These are phyloP conservation scores for Diaporthe eres DNA, from an alignment of 2,329 filamentous ascomycete genomes.

Conservation along the genomic window DNA sequence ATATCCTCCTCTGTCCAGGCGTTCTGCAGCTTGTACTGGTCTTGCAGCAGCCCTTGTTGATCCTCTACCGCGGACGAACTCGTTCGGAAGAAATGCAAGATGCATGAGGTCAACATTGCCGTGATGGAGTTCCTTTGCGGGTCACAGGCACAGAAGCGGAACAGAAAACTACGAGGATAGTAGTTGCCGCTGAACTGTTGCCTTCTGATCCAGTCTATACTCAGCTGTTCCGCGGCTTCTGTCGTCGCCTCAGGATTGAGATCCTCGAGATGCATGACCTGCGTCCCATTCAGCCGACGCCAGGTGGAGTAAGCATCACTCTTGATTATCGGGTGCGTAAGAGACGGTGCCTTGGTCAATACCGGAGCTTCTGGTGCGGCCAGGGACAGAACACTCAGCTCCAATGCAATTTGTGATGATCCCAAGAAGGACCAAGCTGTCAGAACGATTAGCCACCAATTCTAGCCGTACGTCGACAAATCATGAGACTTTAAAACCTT, in stretches of 20 bases:
- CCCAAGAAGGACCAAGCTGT: background rate
- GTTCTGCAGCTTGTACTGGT: slow-evolving; percentile 3
- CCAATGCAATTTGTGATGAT: background rate
- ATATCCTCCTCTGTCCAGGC: background rate
- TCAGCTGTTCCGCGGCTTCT: background rate
- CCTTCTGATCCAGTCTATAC: background rate
- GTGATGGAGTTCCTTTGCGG: background rate
- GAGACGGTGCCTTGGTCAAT: background rate
- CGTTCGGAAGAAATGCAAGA: background rate
- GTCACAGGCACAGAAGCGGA: background rate
- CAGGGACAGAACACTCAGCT: background rate
- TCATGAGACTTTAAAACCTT: background rate
- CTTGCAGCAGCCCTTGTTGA: background rate
- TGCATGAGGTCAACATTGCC: background rate
- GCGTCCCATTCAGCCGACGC: background rate
- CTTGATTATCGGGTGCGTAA: too few relatives aligned
- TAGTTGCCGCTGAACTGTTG: background rate
- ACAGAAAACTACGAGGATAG: background rate
- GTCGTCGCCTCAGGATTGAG: background rate
- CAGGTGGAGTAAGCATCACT: background rate
- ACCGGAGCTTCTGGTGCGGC: background rate
- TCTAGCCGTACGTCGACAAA: too few relatives aligned
- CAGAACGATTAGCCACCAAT: background rate
- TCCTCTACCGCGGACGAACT: background rate
- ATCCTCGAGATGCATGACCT: background rate